Conservation (phyloP, 768 basidiomycete genomes). For the Phaeolepiota aurea region DNA sequence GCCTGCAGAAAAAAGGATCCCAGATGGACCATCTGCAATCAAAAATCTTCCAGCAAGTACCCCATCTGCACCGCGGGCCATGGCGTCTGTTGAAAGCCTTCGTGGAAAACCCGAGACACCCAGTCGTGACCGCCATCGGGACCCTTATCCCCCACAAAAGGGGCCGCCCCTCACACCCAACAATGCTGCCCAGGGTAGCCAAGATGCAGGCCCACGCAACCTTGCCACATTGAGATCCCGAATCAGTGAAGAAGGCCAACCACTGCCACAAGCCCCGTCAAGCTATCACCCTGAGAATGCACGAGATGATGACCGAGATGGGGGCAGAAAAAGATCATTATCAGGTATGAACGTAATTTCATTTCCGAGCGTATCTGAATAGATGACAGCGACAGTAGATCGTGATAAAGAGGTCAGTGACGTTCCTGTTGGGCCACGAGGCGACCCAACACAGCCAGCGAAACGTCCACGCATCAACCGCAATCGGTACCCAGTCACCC, state of each 20-base stretch:
- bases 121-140: slow-evolving; percentile 38
- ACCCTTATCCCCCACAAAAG: slow-evolving; percentile 27
- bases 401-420: slow-evolving; percentile 53
- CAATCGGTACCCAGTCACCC: slow-evolving; percentile 32
- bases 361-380: slow-evolving; percentile 1
- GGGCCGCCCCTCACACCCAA: slow-evolving; percentile 11
- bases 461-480: slow-evolving; percentile 58
- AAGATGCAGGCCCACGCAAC: slow-evolving; percentile 13
- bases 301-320: slow-evolving; percentile 54
- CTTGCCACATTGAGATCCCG: slow-evolving; percentile 26
- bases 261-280: slow-evolving; percentile 26
- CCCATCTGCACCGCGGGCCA: slow-evolving; percentile 66
- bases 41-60: slow-evolving; percentile 48
- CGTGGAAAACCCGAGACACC: slow-evolving; percentile 33
- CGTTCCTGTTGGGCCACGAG: slow-evolving; percentile 18
- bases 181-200: slow-evolving; percentile 11
- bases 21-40: slow-evolving; percentile 36
- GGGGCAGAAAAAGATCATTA: slow-evolving; percentile 54
- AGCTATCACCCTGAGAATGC: slow-evolving; percentile 37
- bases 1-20: slow-evolving; percentile 46
- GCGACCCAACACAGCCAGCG: slow-evolving; percentile 34
- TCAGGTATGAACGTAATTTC: slow-evolving; percentile 42
- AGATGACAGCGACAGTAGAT: slow-evolving; percentile 26
- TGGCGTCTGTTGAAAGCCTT: slow-evolving; percentile 42
- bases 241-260: slow-evolving; percentile 42